Base-by-base conservation (phyloP, 225 moss, liverwort and hornwort genomes). In the Marchantia polymorpha region DNA sequence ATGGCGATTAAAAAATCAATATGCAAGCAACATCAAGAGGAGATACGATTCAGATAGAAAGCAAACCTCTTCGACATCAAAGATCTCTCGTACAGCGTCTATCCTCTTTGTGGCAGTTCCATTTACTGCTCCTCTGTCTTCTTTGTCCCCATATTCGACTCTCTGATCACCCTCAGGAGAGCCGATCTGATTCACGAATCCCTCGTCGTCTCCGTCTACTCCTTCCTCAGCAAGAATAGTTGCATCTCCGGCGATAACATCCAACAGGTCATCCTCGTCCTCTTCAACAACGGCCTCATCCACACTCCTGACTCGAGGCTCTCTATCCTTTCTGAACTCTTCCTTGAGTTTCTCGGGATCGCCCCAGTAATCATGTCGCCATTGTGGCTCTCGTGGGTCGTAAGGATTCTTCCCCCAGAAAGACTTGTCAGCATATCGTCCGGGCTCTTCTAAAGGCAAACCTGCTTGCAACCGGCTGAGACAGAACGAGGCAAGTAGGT, bases 281-380 rank as follows among this genome's bases (percentile, higher is more conserved):
- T 84, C 74, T 17, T 90, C 92, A 79, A 79, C 84, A 58, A 71
- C 92, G 65, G 88, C 71, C 77, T 88, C 87, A 46, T 83, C 89
- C 69, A 79, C 92, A 58, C 84, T 74, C 3, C 77, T 87, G 71
- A 87, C 87, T 73, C 92, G 91, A 53, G 93, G 90, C 77, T 93
- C 93, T 75, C 87, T 85, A 69, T 93, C 95, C 30, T 85, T 91
- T 76, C 89, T 90, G 70, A 89, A 75, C 81, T 95, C 95, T 22
- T 95, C 99, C 84, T 90, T 95, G 5, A 93, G 66, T 27, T 88
- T 93, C 55, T 83, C 63, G 27, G 95, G 93, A 82, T 94, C 94
- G 7, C 93, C 94, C 95, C 95, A 99, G 78, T 95, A 99, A 82
- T 99, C 99, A 79, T 92, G 85, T 74, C 91, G 90, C 95, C 95